Conservation (phyloP, 2,329 filamentous ascomycete genomes). For the Magnaporthiopsis incrustans region DNA sequence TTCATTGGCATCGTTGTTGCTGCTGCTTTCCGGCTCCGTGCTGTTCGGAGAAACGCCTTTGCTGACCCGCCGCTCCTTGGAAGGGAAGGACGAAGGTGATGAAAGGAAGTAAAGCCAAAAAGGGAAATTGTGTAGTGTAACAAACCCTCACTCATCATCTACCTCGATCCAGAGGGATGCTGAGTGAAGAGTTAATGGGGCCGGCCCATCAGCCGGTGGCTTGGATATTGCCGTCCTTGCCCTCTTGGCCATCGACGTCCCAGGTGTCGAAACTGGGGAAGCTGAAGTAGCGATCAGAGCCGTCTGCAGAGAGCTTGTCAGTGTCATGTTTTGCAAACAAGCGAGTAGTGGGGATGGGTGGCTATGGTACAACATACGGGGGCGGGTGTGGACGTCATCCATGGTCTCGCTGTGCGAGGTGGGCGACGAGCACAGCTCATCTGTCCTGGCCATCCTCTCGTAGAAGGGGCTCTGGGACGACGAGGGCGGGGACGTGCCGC, state of each 20-base stretch:
- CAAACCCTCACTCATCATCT: background rate
- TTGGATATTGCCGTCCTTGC: slow-evolving; percentile 27
- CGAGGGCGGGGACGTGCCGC: slow-evolving; percentile 24
- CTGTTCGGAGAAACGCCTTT: background rate
- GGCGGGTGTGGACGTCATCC: slow-evolving; percentile 18
- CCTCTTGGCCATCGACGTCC: slow-evolving; percentile 38
- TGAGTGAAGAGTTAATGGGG: background rate
- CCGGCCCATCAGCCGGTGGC: slow-evolving; percentile 10
- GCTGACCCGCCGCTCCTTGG: background rate
- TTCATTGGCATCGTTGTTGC: background rate
- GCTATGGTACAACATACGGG: slow-evolving; percentile 1
- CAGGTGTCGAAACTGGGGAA: slow-evolving; percentile 68
- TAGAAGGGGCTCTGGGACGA: slow-evolving; percentile 26
- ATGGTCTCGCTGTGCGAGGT: slow-evolving; percentile 19
- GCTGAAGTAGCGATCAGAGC: slow-evolving; percentile 57
- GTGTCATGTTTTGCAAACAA: background rate
- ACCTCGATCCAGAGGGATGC: background rate
- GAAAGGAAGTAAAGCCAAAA: background rate
- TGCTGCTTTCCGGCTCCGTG: background rate
- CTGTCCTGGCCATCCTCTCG: slow-evolving; percentile 19
- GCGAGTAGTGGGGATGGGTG: background rate
- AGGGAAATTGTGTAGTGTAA: background rate
- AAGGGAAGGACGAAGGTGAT: background rate
- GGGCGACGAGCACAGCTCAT: slow-evolving; percentile 19
- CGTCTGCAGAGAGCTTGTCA: slow-evolving; percentile 18